Evolutionary conservation across 106 monocot species (phyloP).

Genomic region (Apostasia ramifera): DNA sequence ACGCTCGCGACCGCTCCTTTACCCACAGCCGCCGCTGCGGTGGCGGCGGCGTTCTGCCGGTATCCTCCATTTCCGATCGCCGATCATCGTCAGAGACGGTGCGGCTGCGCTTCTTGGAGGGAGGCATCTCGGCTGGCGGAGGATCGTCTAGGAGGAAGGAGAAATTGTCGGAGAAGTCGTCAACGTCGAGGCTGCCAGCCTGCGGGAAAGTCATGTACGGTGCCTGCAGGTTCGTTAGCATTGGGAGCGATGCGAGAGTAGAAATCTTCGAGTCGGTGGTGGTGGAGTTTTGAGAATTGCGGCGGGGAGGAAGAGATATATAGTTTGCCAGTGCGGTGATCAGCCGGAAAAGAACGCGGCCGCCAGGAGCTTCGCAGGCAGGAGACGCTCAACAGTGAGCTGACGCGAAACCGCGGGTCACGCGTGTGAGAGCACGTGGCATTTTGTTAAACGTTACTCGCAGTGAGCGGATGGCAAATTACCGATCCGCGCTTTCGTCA

Average conservation of each 20-base stretch:
- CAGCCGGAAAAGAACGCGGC: constrained; percentile 6
- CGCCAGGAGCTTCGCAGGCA: not conserved
- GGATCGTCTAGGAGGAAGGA: constrained; percentile 1
- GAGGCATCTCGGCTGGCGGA: not conserved
- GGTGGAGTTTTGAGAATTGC: not conserved
- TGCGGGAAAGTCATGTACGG: not conserved
- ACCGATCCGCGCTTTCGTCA: no score
- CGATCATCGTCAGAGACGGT: not conserved
- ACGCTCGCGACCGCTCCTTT: constrained; percentile 29
- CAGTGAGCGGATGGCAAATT: no score
- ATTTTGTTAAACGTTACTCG: no score
- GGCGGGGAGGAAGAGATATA: constrained; percentile 4
- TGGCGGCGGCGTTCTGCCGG: not conserved
- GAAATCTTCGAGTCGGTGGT: not conserved
- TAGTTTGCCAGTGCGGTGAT: not conserved
- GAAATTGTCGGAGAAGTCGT: constrained; percentile 2
- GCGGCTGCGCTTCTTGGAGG: constrained; percentile 1
- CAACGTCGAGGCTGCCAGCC: not conserved
- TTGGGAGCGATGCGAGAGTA: not conserved
- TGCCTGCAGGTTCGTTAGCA: not conserved
- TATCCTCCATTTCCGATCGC: not conserved
- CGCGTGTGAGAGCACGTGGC: constrained; percentile 16
- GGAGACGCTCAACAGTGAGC: not conserved
- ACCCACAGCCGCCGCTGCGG: constrained; percentile 33
- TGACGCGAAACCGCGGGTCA: constrained; percentile 20